phyloP scores from a whole-genome alignment of 1,284 basidiomycete species.

The Laetiporus sulphureus region DNA sequence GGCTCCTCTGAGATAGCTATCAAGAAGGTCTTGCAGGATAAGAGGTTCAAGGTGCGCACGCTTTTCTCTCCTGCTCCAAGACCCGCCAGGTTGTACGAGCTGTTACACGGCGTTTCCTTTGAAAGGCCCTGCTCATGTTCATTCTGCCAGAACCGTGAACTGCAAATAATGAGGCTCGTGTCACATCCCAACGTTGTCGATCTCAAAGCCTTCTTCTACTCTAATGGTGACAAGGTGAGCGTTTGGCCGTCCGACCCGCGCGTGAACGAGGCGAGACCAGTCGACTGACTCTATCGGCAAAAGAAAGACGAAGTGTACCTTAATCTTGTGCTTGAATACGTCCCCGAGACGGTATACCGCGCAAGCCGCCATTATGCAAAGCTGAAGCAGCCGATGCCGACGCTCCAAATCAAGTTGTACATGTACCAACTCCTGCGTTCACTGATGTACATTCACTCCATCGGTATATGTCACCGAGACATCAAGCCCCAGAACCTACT shows the following conservation, averaged over 20 bases:
- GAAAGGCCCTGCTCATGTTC: conserved; percentile 1
- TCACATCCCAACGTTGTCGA: conserved; percentile 98
- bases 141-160: conserved; percentile 99
- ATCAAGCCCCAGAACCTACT: conserved; percentile 99
- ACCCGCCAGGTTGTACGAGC: not conserved
- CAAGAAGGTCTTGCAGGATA: conserved; percentile 99
- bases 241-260: conserved; percentile 5
- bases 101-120: no score
- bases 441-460: conserved; percentile 96
- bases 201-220: conserved; percentile 98
- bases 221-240: conserved; percentile 95
- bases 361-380: conserved; percentile 98
- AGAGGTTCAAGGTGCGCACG: conserved; percentile 92
- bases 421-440: conserved; percentile 98
- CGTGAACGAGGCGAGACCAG: conserved; percentile 7
- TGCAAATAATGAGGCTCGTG: conserved; percentile 99
- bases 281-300: conserved; percentile 13
- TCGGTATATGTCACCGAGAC: conserved; percentile 97
- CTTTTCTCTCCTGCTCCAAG: conserved; percentile 1
- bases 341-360: conserved; percentile 98
- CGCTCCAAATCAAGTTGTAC: conserved; percentile 98
- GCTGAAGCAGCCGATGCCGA: conserved; percentile 99
- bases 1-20: conserved; percentile 90
- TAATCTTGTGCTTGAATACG: conserved; percentile 98
- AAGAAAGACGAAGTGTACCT: conserved; percentile 99